Conservation (phyloP, 768 basidiomycete genomes). For the Mycena metata region DNA sequence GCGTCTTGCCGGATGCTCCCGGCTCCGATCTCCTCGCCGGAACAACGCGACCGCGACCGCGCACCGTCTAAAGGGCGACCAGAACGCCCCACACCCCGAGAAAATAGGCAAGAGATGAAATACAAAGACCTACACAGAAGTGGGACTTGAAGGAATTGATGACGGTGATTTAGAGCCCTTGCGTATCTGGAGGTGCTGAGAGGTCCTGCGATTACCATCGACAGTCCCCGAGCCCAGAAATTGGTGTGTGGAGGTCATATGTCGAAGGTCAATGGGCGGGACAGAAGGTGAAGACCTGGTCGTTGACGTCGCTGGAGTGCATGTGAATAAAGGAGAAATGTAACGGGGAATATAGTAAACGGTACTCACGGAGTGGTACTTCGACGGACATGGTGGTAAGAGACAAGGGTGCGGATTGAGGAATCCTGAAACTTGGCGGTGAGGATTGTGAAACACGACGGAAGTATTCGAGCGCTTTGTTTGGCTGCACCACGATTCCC, state of each 20-base stretch:
- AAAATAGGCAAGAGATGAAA: slow-evolving; percentile 3
- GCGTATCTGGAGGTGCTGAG: slow-evolving; percentile 63
- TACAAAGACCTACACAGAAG: slow-evolving; percentile 74
- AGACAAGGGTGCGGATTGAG: slow-evolving; percentile 6
- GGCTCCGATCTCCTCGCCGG: too few relatives aligned
- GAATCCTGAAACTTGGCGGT: neutral
- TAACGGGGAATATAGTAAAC: neutral
- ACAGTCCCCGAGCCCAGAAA: slow-evolving; percentile 55
- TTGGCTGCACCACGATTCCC: slow-evolving; percentile 3
- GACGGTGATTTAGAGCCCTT: slow-evolving; percentile 75
- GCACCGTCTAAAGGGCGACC: too few relatives aligned
- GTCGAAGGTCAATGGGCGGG: slow-evolving; percentile 63
- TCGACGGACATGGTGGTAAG: slow-evolving; percentile 34
- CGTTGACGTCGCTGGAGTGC: slow-evolving; percentile 26
- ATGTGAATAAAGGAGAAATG: slow-evolving; percentile 10
- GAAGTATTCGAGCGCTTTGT: slow-evolving; percentile 12
- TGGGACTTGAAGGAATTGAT: slow-evolving; percentile 86
- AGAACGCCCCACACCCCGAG: neutral
- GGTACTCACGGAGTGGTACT: slow-evolving; percentile 10
- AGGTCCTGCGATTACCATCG: slow-evolving; percentile 52
- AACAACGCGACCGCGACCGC: too few relatives aligned
- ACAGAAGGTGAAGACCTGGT: slow-evolving; percentile 40
- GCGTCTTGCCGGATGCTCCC: too few relatives aligned
- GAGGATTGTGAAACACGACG: slow-evolving; percentile 15
- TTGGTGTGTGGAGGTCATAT: slow-evolving; percentile 67